These are phyloP conservation scores for Skeletonema costatum DNA, from an alignment of 108 stramenopile species.

Conservation along the genomic window DNA sequence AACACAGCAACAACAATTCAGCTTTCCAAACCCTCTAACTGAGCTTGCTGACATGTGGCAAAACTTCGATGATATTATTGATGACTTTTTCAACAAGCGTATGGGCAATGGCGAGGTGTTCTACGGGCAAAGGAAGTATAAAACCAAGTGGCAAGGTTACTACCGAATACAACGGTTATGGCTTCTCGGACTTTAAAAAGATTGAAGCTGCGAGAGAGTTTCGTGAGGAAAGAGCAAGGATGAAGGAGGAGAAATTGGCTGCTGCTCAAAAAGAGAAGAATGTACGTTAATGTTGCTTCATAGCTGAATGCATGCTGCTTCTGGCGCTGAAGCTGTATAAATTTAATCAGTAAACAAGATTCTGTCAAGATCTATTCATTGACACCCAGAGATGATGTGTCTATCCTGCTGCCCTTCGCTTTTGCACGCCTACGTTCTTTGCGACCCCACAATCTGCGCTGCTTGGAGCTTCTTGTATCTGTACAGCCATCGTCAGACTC, in stretches of 20 bases:
- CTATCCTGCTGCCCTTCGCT: background rate
- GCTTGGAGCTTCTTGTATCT: background rate
- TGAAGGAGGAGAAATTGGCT: slow-evolving; percentile 39
- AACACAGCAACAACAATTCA: slow-evolving; percentile 9
- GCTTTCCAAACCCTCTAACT: slow-evolving; percentile 29
- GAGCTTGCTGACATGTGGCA: slow-evolving; percentile 43
- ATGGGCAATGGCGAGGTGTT: slow-evolving; percentile 61
- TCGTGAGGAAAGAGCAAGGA: slow-evolving; percentile 61
- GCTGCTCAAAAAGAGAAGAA: slow-evolving; percentile 5
- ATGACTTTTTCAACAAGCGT: slow-evolving; percentile 85
- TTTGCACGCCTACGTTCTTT: slow-evolving; percentile 14
- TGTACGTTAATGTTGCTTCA: background rate
- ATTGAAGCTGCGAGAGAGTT: slow-evolving; percentile 75
- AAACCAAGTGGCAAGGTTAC: slow-evolving; percentile 73
- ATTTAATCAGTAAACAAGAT: background rate
- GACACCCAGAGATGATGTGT: background rate
- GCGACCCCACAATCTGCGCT: slow-evolving; percentile 35
- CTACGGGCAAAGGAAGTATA: slow-evolving; percentile 81
- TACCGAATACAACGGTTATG: slow-evolving; percentile 80
- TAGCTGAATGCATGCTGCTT: background rate
- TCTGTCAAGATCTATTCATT: background rate
- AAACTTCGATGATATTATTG: slow-evolving; percentile 74
- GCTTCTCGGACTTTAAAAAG: slow-evolving; percentile 61
- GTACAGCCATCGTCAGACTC: background rate
- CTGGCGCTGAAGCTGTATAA: background rate